Base-by-base conservation (phyloP, 148 eudicot species). In the Simmondsia chinensis region DNA sequence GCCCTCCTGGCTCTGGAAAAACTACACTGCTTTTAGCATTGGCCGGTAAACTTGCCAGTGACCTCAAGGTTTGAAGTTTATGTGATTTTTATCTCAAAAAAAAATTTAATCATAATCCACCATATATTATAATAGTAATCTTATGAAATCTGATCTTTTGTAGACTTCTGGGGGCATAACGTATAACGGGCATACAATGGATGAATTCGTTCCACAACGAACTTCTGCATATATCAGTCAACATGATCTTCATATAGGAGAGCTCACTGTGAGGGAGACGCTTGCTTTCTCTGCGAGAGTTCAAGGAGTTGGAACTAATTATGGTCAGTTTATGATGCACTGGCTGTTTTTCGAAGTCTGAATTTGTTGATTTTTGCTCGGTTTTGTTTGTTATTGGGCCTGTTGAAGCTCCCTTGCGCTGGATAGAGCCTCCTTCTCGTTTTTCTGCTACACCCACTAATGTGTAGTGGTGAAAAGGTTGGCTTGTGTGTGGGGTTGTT, bases 1-100 rank as follows among this genome's bases (percentile, higher is more conserved):
- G 96, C 5, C 96, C 94, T 12, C 97, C 97, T 14, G 71, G 81
- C 20, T 83, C 94, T 3, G 97, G 97, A 11, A 88, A 88, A 60
- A 88, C 94, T 0, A 70, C 97, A 8, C 54, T 88, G 60, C 56
- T 88, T 40, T 59, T 75, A 18, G 83, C 94, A 22, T 69, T 88
- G 66, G 97, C 97, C 8, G 94, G 94, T 42, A 83, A 73, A 64
- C 94, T 88, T 7, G 70, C 57, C 39, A 43, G 56, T 21, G 77
- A 75, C 57, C 61, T 83, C 15, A 61, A 80, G 73, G 89, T 68
- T 13, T 9, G 56, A n/a, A n/a, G n/a, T n/a, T n/a, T n/a, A n/a
- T n/a, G n/a, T n/a, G n/a, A n/a, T n/a, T n/a, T n/a, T n/a, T n/a
- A n/a, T n/a, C n/a, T n/a, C n/a, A n/a, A n/a, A n/a, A n/a, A n/a